phyloP scores from a whole-genome alignment of 441 rosid species.

The Adansonia grandidieri region DNA sequence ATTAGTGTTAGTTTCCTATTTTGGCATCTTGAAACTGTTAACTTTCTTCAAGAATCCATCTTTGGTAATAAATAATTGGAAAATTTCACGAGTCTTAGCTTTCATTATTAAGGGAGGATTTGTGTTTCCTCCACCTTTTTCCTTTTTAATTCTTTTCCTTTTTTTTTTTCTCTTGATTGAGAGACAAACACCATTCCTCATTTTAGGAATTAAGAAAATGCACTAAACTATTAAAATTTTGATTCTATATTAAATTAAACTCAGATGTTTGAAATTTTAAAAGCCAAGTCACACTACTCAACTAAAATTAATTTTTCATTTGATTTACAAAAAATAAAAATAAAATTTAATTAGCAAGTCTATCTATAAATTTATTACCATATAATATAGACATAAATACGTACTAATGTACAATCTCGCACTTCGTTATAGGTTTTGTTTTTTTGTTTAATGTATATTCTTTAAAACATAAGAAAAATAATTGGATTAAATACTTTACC shows the following conservation, averaged over 20 bases:
- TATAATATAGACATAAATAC: no score
- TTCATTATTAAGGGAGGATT: conserved; percentile 15
- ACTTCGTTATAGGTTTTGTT: no score
- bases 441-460: no score
- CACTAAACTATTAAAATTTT: background rate
- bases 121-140: conserved; percentile 12
- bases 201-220: background rate
- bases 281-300: background rate
- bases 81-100: conserved; percentile 18
- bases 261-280: background rate
- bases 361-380: no score
- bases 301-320: no score
- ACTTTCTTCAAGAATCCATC: conserved; percentile 26
- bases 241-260: no score
- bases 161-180: background rate
- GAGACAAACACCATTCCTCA: no score
- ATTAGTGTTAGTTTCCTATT: conserved; percentile 37
- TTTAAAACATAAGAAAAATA: no score
- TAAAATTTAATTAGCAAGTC: no score
- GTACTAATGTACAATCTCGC: no score
- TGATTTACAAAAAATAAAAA: no score
- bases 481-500: no score
- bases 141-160: background rate
- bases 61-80: conserved; percentile 26
- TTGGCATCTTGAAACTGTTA: conserved; percentile 30